Evolutionary conservation across 257 asterid genomes (phyloP), one percentile per base, ranked within the genome.

Genomic region (Linaria vulgaris): DNA sequence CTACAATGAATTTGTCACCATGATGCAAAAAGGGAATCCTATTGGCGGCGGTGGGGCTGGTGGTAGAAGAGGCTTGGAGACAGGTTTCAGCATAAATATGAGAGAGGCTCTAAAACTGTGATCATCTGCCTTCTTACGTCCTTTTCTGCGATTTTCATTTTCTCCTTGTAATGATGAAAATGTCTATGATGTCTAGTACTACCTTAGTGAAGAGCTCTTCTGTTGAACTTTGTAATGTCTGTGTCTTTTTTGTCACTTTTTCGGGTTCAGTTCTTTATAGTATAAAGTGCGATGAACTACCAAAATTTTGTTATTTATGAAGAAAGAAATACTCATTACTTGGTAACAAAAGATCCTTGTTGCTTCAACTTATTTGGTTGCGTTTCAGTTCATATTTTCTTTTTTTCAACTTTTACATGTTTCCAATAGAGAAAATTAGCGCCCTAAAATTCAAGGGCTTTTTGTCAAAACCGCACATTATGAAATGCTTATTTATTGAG

Each of bases 21-120:
- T 86, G 91, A 87, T 87, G 95, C 91, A 84, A 70, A 84, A 78
- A 74, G 95, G 92, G 19, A 79, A 82, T 52, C 84, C 92, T 0
- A 49, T 77, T 3, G 76, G 69, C 9, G 89, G 75, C 41, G 41
- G 41, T 11, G 41, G 34, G n/a, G n/a, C n/a, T 14, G 83, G 76
- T 41, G 85, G 72, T 27, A 84, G 82, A 77, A 69, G 79, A 51
- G 84, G 86, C 37, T 67, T 82, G 66, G 92, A 87, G 65, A 81
- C 69, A 60, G 84, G 89, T 82, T 87, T 87, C 90, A 84, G 95
- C 89, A 46, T 85, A 20, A 78, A 83, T 63, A 76, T 87, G 67
- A 76, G 82, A 70, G 92, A 87, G 5, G 88, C 87, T 4, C 74
- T 80, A n/a, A 87, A 79, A 76, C 80, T 76, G 17, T 76, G 74